Base-by-base conservation (phyloP, 1,284 basidiomycete genomes). In the Tylopilus sp. region DNA sequence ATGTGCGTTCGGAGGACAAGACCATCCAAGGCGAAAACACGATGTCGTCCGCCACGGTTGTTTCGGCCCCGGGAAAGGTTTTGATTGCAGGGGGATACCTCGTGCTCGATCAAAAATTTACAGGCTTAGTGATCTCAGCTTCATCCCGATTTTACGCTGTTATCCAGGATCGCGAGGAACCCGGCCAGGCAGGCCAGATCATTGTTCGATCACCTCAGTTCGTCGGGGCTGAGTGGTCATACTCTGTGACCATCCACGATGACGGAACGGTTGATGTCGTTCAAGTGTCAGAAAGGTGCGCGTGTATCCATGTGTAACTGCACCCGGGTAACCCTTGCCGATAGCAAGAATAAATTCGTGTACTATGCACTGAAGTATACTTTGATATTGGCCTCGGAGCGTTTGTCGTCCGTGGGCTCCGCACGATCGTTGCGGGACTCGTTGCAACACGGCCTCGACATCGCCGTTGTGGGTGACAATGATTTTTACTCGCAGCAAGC, bases 401-500 rank as follows among this genome's bases (percentile, higher is more conserved):
- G 81, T 22, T 74, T 95, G 56, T 83, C 83, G 7, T 71, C 76
- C 22, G 86, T 88, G 1, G 56, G 66, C 64, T 80, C 52, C 76
- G 77, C 47, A 7, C 67, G 72, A 15, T 68, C 74, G 24, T 68
- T 88, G 43, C 70, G 74, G 28, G 71, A 75, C 22, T 65, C 73
- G 15, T 72, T 91, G 14, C 64, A 71, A 2, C 61, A 71, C 7
- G 82, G 86, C 48, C 74, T 94, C 58, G 81, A 90, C 63, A 83
- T 98, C 57, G 82, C 82, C 29, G 91, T 98, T 52, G 83, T 88
- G 20, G 97, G 92, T 7, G 93, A 94, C 72, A 99, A 99, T 66
- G 97, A 98, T 71, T 99, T 98, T 65, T 99, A 99, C 74, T 97
- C 94, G 3, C 96, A 99, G 67, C 79, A 88, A 53, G 84, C 86